Base-by-base conservation (phyloP, 306 rosid species). In the Inga leiocalycina region DNA sequence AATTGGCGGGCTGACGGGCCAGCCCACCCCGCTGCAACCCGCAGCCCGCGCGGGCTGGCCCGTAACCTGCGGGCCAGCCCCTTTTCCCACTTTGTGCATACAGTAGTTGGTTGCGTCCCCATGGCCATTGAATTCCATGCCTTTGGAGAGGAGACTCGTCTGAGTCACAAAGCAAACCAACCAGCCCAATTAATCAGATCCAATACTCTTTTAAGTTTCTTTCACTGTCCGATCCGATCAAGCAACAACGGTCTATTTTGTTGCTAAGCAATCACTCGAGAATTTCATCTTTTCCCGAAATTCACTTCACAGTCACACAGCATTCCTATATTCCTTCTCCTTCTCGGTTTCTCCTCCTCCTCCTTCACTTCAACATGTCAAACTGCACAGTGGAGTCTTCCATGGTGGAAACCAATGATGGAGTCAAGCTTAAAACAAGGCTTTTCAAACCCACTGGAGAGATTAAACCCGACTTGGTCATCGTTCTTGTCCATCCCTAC, bases 401-500 rank as follows among this genome's bases (percentile, higher is more conserved):
- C 74, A 84, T 85, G 22, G 98, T 91, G 32, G 97, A 93, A 45
- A 74, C 82, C 70, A 88, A 77, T 70, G 94, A 91, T 43, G 97
- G 97, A 43, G 93, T 86, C 66, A 92, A 97, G 88, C 94, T 97
- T 75, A 84, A 86, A 59, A 70, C 95, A 15, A 82, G 91, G 84
- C 68, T 94, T 45, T 97, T 94, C 92, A 91, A 88, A 61, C 91
- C 97, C 43, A 71, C 10, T 32, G 89, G 49, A 48, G 91, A 81
- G 20, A 67, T 34, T 49, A 76, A 48, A 13, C 80, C 13, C 13
- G 69, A 74, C 61, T 79, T 88, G 22, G 99, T 27, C n/a, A 87
- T 91, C 37, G 92, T 92, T 85, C 87, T 97, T 64, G 97, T 97
- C 16, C 99, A 97, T 77, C 99, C 99, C 0, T 94, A 88, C 82